Evolutionary conservation across 1,139 yeast genomes (phyloP), one percentile per base, ranked within the genome.

Genomic region (Suhomyces maxii): DNA sequence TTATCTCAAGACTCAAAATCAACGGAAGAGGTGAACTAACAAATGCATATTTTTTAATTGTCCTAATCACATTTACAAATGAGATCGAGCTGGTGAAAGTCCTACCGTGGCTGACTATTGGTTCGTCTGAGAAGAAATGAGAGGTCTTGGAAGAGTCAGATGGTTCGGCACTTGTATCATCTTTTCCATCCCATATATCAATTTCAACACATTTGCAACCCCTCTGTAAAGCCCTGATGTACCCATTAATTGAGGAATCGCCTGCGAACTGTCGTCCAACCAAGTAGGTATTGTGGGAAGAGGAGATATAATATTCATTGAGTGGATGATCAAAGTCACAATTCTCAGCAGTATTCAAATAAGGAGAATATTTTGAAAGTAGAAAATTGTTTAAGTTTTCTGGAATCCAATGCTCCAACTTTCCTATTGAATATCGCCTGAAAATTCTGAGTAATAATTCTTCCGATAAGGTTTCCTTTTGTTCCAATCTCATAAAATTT

Each of bases 151-250:
- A 5, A 18, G 7, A n/a, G 3, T 39, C 39, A 28, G 31, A 28
- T 2, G 31, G 3, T 5, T 28, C 31, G 11, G 6, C 11, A 30
- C 26, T 12, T 4, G 44, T 51, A 26, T 53, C 57, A 25, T 47
- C 37, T n/a, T 46, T 46, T 8, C 95, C 95, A 67, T 93, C 97
- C 99, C 99, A 95, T 23, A 95, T 77, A 64, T 95, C 99, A 37
- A 95, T 82, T 59, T 95, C 99, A 23, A 95, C 76, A 54, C 97
- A 90, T 40, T 97, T 73, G 57, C 98, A 93, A 1, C 99, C 98
- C 47, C 90, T 80, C 58, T 90, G 97, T 42, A 95, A 68, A 0
- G 89, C 95, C 44, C 86, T 79, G n/a, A 89, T 84, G 56, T 93
- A 95, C 0, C 96, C 96, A 59, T 93, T 98, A 1, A 89, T 81